Percentiles rank a stretch among this genome's conserved stretches.
These are phyloP conservation scores for Cicer chorassanicum DNA, from an alignment of 306 rosid genomes.

Conservation along the genomic window DNA sequence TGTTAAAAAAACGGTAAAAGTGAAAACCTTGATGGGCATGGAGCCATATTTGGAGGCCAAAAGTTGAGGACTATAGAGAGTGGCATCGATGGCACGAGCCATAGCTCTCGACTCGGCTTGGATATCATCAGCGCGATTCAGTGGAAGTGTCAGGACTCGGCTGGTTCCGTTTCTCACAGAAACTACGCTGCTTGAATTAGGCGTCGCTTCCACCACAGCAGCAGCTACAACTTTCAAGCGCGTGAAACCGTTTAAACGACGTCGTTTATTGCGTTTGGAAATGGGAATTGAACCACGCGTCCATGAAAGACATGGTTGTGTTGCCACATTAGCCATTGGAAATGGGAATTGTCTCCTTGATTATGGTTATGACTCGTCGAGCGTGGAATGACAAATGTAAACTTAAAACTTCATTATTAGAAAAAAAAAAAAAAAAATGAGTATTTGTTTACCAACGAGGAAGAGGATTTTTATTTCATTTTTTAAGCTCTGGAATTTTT, in stretches of 20 bases:
- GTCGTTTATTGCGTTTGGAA: conserved; percentile 23
- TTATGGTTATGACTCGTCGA: neutral
- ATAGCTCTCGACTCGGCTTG: conserved; percentile 83
- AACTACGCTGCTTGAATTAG: conserved; percentile 44
- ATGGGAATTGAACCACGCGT: conserved; percentile 39
- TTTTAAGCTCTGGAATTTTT: neutral
- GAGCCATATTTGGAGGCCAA: conserved; percentile 63
- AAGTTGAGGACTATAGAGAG: conserved; percentile 69
- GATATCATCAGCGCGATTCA: conserved; percentile 63
- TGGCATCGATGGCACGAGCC: conserved; percentile 67
- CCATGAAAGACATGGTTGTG: conserved; percentile 48
- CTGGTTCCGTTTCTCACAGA: conserved; percentile 41
- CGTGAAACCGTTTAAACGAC: conserved; percentile 25
- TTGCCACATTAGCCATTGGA: conserved; percentile 43
- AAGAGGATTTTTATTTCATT: neutral
- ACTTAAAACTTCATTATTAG: neutral
- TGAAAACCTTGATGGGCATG: conserved; percentile 59
- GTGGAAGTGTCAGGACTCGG: conserved; percentile 44
- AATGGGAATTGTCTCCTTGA: neutral
- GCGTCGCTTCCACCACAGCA: conserved; percentile 60
- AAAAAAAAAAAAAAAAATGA: neutral
- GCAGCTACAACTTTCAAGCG: conserved; percentile 50
- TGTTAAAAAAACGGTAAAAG: neutral
- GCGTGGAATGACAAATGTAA: neutral
- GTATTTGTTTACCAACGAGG: neutral